Evolutionary conservation across 371 early-diverging fungal genomes (phyloP).

Genomic region (Syncephalastrum racemosum): DNA sequence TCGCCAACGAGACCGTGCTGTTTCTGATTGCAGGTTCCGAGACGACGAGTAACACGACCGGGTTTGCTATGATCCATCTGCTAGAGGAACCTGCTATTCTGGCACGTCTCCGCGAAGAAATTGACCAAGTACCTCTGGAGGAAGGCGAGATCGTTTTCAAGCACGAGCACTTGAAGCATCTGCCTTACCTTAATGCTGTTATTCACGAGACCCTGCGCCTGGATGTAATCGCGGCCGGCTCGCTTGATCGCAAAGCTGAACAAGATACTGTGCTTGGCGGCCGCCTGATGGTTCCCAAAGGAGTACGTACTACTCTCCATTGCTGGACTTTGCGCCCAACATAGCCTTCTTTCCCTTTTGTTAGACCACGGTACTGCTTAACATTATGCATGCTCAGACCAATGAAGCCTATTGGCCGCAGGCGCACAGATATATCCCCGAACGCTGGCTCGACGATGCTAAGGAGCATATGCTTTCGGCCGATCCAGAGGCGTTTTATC

Average conservation of each 20-base stretch:
- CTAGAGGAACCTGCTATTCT: constrained; percentile 24
- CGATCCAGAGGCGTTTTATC: constrained; percentile 34
- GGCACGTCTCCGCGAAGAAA: constrained; percentile 26
- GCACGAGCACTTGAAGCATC: constrained; percentile 31
- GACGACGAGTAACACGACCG: constrained; percentile 36
- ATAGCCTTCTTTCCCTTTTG: too few relatives aligned
- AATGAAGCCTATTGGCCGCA: constrained; percentile 27
- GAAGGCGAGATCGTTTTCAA: constrained; percentile 14
- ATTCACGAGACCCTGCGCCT: constrained; percentile 39
- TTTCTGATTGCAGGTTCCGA: constrained; percentile 46
- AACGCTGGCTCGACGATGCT: constrained; percentile 31
- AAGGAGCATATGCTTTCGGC: not conserved
- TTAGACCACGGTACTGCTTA: constrained; percentile 9
- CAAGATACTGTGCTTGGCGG: constrained; percentile 18
- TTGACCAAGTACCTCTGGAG: constrained; percentile 19
- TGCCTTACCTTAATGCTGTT: constrained; percentile 38
- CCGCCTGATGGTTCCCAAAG: constrained; percentile 16
- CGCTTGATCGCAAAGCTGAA: constrained; percentile 20
- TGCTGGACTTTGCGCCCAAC: not conserved
- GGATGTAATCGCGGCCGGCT: constrained; percentile 25
- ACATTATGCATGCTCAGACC: constrained; percentile 20
- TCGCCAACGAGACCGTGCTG: constrained; percentile 33
- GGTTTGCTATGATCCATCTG: constrained; percentile 32
- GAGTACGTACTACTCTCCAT: constrained; percentile 6
- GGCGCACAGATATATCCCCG: constrained; percentile 27